These are phyloP conservation scores for Rubroboletus satanas DNA, from an alignment of 768 basidiomycete genomes.

Conservation along the genomic window DNA sequence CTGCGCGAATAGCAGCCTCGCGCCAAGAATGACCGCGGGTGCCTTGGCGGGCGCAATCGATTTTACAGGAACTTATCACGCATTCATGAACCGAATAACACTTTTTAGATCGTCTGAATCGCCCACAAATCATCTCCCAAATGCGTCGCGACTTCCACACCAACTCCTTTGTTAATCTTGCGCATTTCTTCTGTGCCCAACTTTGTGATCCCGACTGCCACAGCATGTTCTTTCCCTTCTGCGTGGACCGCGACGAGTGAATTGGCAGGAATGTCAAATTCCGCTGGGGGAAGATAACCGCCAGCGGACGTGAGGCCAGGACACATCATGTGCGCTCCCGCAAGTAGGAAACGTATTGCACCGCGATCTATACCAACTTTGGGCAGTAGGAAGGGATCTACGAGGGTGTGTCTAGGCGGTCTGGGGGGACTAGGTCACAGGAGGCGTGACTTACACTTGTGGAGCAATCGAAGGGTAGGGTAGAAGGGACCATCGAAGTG, in stretches of 20 bases:
- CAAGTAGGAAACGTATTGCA: conserved; percentile 94
- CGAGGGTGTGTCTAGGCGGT: background rate
- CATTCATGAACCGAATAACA: background rate
- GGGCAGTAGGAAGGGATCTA: conserved; percentile 90
- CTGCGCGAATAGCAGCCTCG: background rate
- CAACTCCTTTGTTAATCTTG: conserved; percentile 84
- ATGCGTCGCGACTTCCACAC: conserved; percentile 82
- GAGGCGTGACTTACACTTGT: conserved; percentile 68
- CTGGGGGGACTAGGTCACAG: background rate
- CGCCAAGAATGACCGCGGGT: background rate
- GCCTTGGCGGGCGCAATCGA: background rate
- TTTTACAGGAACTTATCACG: background rate
- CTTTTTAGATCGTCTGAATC: conserved; percentile 52
- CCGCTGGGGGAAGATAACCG: conserved; percentile 77
- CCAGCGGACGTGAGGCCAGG: conserved; percentile 94
- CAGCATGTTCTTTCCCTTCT: conserved; percentile 93
- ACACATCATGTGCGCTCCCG: conserved; percentile 95
- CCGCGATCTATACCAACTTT: conserved; percentile 91
- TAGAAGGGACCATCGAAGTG: conserved; percentile 92
- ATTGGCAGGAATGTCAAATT: conserved; percentile 62
- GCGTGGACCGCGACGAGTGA: conserved; percentile 85
- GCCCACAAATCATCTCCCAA: conserved; percentile 89
- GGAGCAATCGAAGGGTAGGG: conserved; percentile 84
- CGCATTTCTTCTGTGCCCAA: conserved; percentile 87
- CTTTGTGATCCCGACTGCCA: conserved; percentile 81